These are phyloP conservation scores for Karstenula rhodostoma DNA, from an alignment of 2,329 filamentous ascomycete species.

Conservation along the genomic window DNA sequence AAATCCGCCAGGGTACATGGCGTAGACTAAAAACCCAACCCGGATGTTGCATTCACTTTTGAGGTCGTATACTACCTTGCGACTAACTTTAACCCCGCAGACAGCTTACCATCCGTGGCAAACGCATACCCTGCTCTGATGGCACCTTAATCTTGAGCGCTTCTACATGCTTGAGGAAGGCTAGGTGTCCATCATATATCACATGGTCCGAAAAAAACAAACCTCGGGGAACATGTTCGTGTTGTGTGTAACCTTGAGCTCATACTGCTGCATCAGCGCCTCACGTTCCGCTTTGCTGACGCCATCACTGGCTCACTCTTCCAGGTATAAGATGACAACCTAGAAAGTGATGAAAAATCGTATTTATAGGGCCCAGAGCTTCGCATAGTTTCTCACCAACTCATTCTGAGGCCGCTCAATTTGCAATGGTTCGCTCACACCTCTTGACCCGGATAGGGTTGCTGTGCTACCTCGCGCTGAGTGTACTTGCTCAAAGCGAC, in stretches of 20 bases:
- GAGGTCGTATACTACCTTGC: background rate
- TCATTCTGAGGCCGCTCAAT: background rate
- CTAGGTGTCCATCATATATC: background rate
- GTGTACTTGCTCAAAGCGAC: constrained; percentile 1
- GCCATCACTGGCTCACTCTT: too few relatives aligned
- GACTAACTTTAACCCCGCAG: background rate
- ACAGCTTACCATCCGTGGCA: background rate
- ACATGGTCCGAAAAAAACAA: background rate
- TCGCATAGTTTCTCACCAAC: background rate
- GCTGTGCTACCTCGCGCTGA: background rate
- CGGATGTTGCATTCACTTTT: background rate
- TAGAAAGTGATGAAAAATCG: background rate
- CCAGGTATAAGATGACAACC: too few relatives aligned
- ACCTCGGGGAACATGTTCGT: too few relatives aligned
- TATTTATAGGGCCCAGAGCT: background rate
- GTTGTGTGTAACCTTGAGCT: too few relatives aligned
- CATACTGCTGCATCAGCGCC: too few relatives aligned
- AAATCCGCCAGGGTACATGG: too few relatives aligned
- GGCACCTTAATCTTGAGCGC: background rate
- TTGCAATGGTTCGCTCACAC: background rate
- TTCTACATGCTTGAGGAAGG: background rate
- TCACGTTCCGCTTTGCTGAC: too few relatives aligned
- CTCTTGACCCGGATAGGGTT: background rate
- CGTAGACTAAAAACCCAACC: too few relatives aligned
- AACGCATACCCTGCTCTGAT: background rate